Conservation (phyloP, 2,329 filamentous ascomycete genomes). For the Cercospora berteroae region DNA sequence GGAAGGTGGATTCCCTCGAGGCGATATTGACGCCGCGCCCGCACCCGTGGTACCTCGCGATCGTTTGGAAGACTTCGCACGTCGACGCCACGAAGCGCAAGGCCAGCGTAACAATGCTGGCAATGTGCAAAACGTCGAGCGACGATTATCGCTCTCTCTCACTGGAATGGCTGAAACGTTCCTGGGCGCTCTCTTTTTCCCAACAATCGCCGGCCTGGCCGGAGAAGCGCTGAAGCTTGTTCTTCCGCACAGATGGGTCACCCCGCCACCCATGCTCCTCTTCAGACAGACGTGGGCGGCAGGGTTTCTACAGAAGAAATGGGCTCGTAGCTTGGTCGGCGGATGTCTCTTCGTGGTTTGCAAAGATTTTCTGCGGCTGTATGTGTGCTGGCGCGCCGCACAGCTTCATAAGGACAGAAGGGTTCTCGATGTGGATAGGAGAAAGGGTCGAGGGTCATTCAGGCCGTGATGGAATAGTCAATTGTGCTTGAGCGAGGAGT, state of each 20-base stretch:
- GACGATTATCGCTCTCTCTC: slow-evolving; percentile 52
- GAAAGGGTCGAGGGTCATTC: slow-evolving; percentile 4
- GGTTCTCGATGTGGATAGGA: slow-evolving; percentile 43
- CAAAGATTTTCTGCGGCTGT: slow-evolving; percentile 65
- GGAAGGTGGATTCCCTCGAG: slow-evolving; percentile 8
- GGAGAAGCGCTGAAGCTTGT: slow-evolving; percentile 70
- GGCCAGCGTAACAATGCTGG: slow-evolving; percentile 17
- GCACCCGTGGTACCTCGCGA: background rate
- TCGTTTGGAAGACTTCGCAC: background rate
- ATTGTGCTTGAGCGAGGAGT: slow-evolving; percentile 4
- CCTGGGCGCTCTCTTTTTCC: slow-evolving; percentile 73
- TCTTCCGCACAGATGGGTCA: slow-evolving; percentile 68
- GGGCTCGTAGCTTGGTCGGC: slow-evolving; percentile 85
- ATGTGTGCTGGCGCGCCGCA: slow-evolving; percentile 55
- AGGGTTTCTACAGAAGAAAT: slow-evolving; percentile 70
- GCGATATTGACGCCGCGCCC: slow-evolving; percentile 5
- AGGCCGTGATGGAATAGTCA: background rate
- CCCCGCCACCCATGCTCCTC: slow-evolving; percentile 36
- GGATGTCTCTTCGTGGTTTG: slow-evolving; percentile 85
- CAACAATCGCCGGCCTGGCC: slow-evolving; percentile 73
- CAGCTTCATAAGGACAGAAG: slow-evolving; percentile 47
- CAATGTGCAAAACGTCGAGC: slow-evolving; percentile 24
- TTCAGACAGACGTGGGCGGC: background rate
- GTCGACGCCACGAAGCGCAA: slow-evolving; percentile 4
- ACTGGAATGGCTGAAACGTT: slow-evolving; percentile 59